Evolutionary conservation across 2,329 filamentous ascomycete species (phyloP).

Genomic region (Fusarium armeniacum): DNA sequence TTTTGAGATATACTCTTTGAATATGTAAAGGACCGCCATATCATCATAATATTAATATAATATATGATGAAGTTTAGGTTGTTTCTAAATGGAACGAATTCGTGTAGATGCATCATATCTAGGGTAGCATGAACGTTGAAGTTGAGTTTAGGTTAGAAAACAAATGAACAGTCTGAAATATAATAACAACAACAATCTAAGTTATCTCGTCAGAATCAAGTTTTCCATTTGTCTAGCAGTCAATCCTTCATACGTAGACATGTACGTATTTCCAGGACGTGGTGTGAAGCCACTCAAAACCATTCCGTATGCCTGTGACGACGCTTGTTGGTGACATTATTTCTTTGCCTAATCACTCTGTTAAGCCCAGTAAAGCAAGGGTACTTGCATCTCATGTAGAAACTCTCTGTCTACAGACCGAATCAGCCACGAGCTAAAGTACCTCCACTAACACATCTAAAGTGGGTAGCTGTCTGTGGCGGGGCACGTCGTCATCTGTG

Average conservation of each 20-base stretch:
- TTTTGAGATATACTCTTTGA: too few species aligned
- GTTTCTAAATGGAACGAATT: too few species aligned
- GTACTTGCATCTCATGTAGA: constrained; percentile 22
- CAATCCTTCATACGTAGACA: constrained; percentile 11
- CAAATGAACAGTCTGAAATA: neutral
- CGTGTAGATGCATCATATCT: neutral
- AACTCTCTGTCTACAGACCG: neutral
- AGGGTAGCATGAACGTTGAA: neutral
- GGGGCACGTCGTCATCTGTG: constrained; percentile 49
- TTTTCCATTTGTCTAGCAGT: neutral
- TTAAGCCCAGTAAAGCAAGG: constrained; percentile 11
- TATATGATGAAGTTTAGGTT: neutral
- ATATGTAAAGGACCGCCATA: too few species aligned
- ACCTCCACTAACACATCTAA: constrained; percentile 27
- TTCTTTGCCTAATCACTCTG: constrained; percentile 2
- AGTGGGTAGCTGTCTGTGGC: constrained; percentile 36
- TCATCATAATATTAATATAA: too few species aligned
- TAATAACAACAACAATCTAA: neutral
- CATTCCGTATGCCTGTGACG: constrained; percentile 32
- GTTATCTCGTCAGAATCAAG: too few species aligned
- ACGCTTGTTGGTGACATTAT: constrained; percentile 24
- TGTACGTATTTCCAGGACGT: constrained; percentile 37
- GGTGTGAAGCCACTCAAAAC: constrained; percentile 22
- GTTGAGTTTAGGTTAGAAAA: neutral
- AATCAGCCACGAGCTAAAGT: constrained; percentile 15